Base-by-base conservation (phyloP, 164 flowering plant species). In the Nymphaea colorata region DNA sequence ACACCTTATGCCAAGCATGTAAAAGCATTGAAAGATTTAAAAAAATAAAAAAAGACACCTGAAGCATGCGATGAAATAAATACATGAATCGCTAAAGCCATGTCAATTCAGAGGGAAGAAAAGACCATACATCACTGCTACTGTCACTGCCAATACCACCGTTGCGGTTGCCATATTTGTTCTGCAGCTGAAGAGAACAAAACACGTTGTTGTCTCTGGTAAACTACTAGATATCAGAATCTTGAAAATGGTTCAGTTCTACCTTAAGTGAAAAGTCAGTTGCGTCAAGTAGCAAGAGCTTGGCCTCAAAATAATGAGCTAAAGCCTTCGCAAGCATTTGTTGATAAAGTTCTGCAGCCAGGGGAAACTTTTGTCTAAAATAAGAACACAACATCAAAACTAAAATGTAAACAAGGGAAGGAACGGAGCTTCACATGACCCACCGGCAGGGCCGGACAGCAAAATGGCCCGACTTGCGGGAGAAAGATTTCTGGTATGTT, bases 391-490 rank as follows among this genome's bases (percentile, higher is more conserved):
- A 8, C 16, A 55, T 6, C 64, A 61, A 17, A 17, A 61, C 6
- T 61, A 11, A 61, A 11, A 61, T 11, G n/a, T 61, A 11, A 12
- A 17, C 10, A 61, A 61, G 3, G 64, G 17, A 61, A 2, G 12
- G 10, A 61, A 17, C n/a, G 42, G 64, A 61, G 64, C 64, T 61
- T 61, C 59, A 69, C 12, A 70, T 42, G 69, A 77, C 84, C 43
- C 79, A 95, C 98, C 99, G 70, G 98, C 87, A 71, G 98, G 96
- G 11, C 98, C 99, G 51, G 98, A 92, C 53, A 95, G 87, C 80
- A 92, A 80, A 72, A 95, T 92, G 47, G 94, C 82, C 68, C 84
- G 85, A 71, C 99, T 90, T 59, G 94, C 98, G 8, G 97, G 97
- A 66, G 97, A 80, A 55, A 95, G 93, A 72, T 95, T 91, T 41